These are phyloP conservation scores for Podaxis carcinomalis DNA, from an alignment of 768 basidiomycete genomes.

Conservation along the genomic window DNA sequence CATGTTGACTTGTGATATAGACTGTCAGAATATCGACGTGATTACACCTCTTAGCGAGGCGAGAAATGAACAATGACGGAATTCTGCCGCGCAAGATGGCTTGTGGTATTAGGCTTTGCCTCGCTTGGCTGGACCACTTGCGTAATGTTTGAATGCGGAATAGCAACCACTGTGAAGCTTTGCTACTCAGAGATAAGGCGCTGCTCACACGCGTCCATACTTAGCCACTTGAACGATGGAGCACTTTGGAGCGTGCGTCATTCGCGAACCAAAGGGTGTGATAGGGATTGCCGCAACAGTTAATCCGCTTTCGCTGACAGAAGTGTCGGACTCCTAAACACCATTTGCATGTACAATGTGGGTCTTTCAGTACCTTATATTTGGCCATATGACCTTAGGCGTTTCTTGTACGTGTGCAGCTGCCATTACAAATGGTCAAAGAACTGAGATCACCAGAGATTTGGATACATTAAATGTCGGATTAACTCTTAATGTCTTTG, in stretches of 20 bases:
- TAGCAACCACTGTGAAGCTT: neutral
- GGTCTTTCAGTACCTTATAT: neutral
- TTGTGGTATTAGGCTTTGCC: neutral
- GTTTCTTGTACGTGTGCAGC: neutral
- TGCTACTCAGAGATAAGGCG: neutral
- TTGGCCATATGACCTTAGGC: neutral
- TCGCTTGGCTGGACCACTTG: neutral
- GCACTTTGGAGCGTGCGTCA: neutral
- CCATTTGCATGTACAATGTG: neutral
- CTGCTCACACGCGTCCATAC: neutral
- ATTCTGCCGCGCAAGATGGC: neutral
- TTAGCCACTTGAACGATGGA: neutral
- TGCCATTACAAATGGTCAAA: neutral
- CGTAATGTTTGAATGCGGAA: neutral
- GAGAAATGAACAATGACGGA: neutral
- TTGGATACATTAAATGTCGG: neutral
- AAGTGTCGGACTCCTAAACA: neutral
- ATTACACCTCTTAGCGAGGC: neutral
- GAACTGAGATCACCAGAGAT: neutral
- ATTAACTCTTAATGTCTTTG: neutral
- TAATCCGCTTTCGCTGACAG: neutral
- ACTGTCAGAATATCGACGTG: neutral
- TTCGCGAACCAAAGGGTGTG: neutral
- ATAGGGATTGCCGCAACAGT: neutral
- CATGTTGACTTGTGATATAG: neutral